Evolutionary conservation across 1,284 basidiomycete genomes (phyloP).

Genomic region (Stereum hirsutum): DNA sequence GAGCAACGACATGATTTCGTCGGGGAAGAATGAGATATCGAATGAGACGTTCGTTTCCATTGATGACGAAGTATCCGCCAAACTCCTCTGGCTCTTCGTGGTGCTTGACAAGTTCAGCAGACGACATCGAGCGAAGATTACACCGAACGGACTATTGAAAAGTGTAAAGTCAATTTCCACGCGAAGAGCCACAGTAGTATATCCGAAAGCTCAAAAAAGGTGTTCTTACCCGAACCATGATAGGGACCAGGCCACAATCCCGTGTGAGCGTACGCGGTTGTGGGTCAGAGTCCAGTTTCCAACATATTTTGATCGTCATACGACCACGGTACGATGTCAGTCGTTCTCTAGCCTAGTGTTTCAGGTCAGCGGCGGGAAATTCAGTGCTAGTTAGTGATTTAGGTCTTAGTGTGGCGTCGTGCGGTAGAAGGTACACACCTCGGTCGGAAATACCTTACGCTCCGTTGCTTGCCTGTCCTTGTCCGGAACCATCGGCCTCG

Average conservation of each 20-base stretch:
- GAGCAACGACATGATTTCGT: constrained; percentile 84
- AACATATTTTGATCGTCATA: constrained; percentile 86
- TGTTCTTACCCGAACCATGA: constrained; percentile 90
- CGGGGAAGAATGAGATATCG: constrained; percentile 92
- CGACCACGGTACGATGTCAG: constrained; percentile 87
- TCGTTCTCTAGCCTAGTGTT: constrained; percentile 77
- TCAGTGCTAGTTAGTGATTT: neutral
- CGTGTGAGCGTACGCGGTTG: constrained; percentile 73
- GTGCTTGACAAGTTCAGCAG: constrained; percentile 79
- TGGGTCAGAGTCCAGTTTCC: constrained; percentile 73
- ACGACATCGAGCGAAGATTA: constrained; percentile 81
- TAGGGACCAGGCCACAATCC: constrained; percentile 89
- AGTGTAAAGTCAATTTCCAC: neutral
- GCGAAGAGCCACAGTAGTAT: neutral
- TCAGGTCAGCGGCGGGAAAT: neutral
- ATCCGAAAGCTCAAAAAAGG: neutral
- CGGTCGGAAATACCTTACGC: constrained; percentile 79
- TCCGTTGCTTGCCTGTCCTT: constrained; percentile 72
- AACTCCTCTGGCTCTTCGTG: constrained; percentile 99
- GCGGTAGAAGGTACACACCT: constrained; percentile 43
- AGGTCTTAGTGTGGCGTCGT: too few species aligned
- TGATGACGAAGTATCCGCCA: constrained; percentile 98
- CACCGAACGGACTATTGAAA: constrained; percentile 78
- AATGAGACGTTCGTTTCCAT: constrained; percentile 98
- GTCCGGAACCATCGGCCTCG: constrained; percentile 83